Evolutionary conservation across 1,284 basidiomycete genomes (phyloP), one percentile per base, ranked within the genome.

Genomic region (Rhodotorula sp.): DNA sequence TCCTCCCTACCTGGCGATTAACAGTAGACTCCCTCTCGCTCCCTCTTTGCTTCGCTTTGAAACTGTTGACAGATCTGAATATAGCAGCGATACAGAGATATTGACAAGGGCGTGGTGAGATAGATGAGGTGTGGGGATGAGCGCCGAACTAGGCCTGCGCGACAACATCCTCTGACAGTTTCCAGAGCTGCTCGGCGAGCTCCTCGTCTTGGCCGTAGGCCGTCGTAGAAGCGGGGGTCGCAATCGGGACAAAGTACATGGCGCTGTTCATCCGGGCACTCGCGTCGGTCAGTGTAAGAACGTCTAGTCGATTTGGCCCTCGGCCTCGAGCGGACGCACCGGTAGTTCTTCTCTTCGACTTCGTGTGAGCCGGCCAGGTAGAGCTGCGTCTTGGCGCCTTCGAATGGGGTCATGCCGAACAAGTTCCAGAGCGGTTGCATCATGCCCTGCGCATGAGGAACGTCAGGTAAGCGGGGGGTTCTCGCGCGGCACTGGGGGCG

Each of bases 321-420:
- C 8, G 21, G 10, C 18, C 16, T 4, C 3, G 43, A n/a, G 21
- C 15, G 14, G 15, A 56, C 65, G 15, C 18, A 74, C 73, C 62
- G 59, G 58, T 72, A 70, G 31, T 68, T 61, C 55, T 64, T 64
- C 62, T 69, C 66, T 60, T 69, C 70, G 52, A 81, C 77, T 55
- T 80, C 79, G 43, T 74, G 71, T 38, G 77, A 78, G 21, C 78
- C 76, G 15, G 77, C 77, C 4, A 79, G 79, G 66, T 79, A 81
- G 4, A 80, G 72, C 68, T 78, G 78, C 3, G 78, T 81, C 57
- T 76, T 68, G 15, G 80, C 80, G 31, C 80, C 80, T 5, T 79
- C 76, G 23, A 74, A 63, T 0, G 76, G 64, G 23, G 71, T 62
- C 63, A 77, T 77, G 38, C 61, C 43, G 62, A 68, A 43, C 31